Evolutionary conservation across 2,329 filamentous ascomycete species (phyloP), one percentile per base, ranked within the genome.

Genomic region (Diaporthe destruens): DNA sequence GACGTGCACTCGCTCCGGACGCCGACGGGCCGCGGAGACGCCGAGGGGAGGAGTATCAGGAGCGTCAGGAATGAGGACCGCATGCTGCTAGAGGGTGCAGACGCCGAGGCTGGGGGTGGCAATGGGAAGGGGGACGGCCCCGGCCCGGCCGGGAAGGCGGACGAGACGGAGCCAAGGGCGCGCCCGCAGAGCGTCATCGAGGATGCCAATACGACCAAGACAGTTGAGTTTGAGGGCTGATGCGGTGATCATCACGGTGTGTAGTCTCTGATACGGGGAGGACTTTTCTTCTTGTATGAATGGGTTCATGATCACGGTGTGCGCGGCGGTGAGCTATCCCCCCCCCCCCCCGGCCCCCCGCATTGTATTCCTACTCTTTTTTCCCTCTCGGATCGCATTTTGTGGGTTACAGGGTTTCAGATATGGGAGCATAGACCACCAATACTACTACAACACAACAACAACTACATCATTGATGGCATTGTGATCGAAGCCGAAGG

Each of bases 41-140:
- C 87, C 0, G 91, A 92, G 78, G 85, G 89, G 32, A 86, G 91
- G 73, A 90, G 89, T 66, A 90, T 93, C 23, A 86, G 89, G 74
- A 90, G 89, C 68, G 91, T 93, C 25, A 86, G 89, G 75, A 91
- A 90, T 70, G 87, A 89, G 63, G 92, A 95, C 80, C 85, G 90
- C 69, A 93, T 94, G 79, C 81, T 95, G 18, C 82, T 95, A 18
- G 92, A 93, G 76, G 93, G 92, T 0, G 92, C 91, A 2, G 93
- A 96, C 79, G 93, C 91, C 2, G 89, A 90, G 76, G 91, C 92
- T 0, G 88, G 88, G 16, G 88, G 83, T 9, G 75, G 74, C 4
- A 69, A 78, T 80, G 76, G 79, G 79, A 77, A 74, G 78, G 75
- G 75, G 76, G 59, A 76, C 72, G 74, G 75, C 76, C 51, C 76